These are phyloP conservation scores for Climacium dendroides DNA, from an alignment of 225 moss, liverwort and hornwort species.

Conservation along the genomic window DNA sequence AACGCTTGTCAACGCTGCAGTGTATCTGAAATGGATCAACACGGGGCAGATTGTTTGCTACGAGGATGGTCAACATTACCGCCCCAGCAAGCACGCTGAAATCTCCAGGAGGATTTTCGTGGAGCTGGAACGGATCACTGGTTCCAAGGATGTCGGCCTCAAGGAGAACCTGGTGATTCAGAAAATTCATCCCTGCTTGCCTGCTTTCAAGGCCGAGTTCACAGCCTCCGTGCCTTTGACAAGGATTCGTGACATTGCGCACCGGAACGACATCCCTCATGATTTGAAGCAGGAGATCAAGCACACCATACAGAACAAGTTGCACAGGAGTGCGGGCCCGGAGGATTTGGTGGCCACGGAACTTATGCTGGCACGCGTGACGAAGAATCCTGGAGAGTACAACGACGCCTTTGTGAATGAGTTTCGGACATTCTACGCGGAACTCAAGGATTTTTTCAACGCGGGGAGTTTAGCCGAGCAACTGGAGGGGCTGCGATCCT, in stretches of 20 bases:
- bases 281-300: conserved; percentile 93
- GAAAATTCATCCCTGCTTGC: conserved; percentile 87
- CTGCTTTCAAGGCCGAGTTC: conserved; percentile 94
- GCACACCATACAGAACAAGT: conserved; percentile 91
- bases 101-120: conserved; percentile 77
- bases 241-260: conserved; percentile 89
- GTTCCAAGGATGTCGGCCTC: conserved; percentile 29
- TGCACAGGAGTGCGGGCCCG: conserved; percentile 93
- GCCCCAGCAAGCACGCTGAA: conserved; percentile 93
- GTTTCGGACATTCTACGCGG: conserved; percentile 64
- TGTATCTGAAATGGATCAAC: conserved; percentile 97
- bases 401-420: conserved; percentile 73
- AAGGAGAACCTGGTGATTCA: conserved; percentile 72
- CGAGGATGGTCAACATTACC: conserved; percentile 92
- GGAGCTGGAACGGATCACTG: conserved; percentile 64
- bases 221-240: conserved; percentile 90
- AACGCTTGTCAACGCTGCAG: conserved; percentile 57
- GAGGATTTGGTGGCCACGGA: conserved; percentile 93
- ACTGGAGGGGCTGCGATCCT: conserved; percentile 57
- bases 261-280: conserved; percentile 90
- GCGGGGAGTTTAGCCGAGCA: conserved; percentile 92
- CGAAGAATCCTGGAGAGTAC: conserved; percentile 60
- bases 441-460: conserved; percentile 96
- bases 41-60: conserved; percentile 79
- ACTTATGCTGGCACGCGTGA: conserved; percentile 65